phyloP scores from a whole-genome alignment of 2,329 filamentous ascomycete genomes.

The Elsinoe batatas region DNA sequence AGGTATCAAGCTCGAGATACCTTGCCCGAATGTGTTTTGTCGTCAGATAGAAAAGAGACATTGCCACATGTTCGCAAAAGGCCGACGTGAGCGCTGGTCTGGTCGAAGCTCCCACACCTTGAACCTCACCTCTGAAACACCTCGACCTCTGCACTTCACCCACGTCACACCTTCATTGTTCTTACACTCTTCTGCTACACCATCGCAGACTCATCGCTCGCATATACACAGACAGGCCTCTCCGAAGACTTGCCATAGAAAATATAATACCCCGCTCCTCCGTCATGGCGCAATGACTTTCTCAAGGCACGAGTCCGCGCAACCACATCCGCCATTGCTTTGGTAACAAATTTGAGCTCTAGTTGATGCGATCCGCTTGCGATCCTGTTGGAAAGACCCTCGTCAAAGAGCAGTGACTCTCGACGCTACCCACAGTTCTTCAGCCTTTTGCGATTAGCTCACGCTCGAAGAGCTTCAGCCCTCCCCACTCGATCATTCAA shows the following conservation, averaged over 20 bases:
- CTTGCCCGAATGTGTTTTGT: background rate
- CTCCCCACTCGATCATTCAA: too few species aligned
- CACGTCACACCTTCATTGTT: background rate
- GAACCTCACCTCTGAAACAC: background rate
- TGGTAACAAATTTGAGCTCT: background rate
- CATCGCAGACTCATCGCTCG: background rate
- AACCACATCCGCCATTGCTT: background rate
- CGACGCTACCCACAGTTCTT: too few species aligned
- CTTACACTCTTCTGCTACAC: background rate
- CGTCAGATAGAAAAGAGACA: background rate
- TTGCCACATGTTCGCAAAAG: background rate
- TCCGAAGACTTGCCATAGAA: background rate
- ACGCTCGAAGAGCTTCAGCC: too few species aligned
- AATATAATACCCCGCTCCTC: background rate
- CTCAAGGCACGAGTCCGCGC: background rate
- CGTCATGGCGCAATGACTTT: background rate
- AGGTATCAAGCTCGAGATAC: background rate
- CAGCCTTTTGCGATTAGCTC: too few species aligned
- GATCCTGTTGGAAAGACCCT: too few species aligned
- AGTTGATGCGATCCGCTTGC: too few species aligned
- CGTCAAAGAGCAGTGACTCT: too few species aligned
- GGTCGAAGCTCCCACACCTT: conserved; percentile 1
- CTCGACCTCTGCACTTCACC: background rate
- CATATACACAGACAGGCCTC: too few species aligned
- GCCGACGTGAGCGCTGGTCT: background rate